A percentile compares a stretch with the other conserved stretches of the same genome.
phyloP scores from a whole-genome alignment of 2,329 filamentous ascomycete genomes.

The Fusarium chaquense region DNA sequence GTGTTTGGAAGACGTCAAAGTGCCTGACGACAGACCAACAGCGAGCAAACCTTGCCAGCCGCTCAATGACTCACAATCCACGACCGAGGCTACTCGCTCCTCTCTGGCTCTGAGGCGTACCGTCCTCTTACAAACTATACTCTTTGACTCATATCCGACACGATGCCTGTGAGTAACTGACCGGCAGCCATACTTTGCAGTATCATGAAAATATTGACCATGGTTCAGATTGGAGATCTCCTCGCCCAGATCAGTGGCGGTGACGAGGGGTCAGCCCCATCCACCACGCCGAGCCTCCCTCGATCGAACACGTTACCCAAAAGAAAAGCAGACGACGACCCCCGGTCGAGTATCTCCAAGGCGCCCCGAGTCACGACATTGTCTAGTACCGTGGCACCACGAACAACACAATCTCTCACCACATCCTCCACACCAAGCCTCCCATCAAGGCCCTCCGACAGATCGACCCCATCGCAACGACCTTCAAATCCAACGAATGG shows the following conservation, averaged over 20 bases:
- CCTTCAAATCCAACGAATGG: slow-evolving; percentile 37
- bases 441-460: slow-evolving; percentile 46
- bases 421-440: slow-evolving; percentile 36
- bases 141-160: slow-evolving; percentile 33
- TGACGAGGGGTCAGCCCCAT: slow-evolving; percentile 57
- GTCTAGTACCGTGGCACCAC: slow-evolving; percentile 43
- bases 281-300: slow-evolving; percentile 48
- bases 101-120: slow-evolving; percentile 38
- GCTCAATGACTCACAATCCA: slow-evolving; percentile 48
- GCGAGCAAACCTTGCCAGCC: slow-evolving; percentile 31
- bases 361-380: slow-evolving; percentile 52
- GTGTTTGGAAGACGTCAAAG: slow-evolving; percentile 38
- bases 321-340: slow-evolving; percentile 68
- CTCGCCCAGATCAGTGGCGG: slow-evolving; percentile 70
- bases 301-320: slow-evolving; percentile 57
- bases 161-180: slow-evolving; percentile 50
- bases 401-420: slow-evolving; percentile 35
- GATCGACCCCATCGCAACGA: slow-evolving; percentile 42
- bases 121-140: slow-evolving; percentile 13
- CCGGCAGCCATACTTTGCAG: slow-evolving; percentile 1
- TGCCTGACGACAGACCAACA: slow-evolving; percentile 39
- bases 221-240: slow-evolving; percentile 52
- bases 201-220: slow-evolving; percentile 40
- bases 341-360: slow-evolving; percentile 58
- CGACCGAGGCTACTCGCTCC: slow-evolving; percentile 39